Conservation (phyloP, 106 monocot species). For the Ottelia alismoides region DNA sequence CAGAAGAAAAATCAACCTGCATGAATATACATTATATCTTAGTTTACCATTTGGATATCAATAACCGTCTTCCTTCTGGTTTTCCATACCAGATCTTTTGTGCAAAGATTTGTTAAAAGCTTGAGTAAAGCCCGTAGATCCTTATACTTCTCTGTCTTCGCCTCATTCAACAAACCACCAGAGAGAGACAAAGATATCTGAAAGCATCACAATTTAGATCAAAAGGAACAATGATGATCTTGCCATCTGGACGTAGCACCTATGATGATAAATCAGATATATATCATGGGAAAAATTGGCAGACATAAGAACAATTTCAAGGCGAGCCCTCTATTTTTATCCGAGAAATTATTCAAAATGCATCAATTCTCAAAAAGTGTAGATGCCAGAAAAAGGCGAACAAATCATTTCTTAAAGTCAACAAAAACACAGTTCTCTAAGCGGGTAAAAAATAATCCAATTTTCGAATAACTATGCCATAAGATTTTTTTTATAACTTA, state of each 20-base stretch:
- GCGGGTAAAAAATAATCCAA: too few species aligned
- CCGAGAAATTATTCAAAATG: too few species aligned
- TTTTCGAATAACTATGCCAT: too few species aligned
- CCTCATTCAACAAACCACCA: constrained; percentile 52
- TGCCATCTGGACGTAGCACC: not conserved
- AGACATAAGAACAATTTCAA: not conserved
- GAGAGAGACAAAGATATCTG: constrained; percentile 72
- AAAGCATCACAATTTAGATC: constrained; percentile 1
- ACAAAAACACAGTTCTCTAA: too few species aligned
- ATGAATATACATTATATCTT: constrained; percentile 8
- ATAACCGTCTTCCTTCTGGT: not conserved
- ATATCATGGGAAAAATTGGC: too few species aligned
- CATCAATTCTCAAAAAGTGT: too few species aligned
- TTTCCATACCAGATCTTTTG: constrained; percentile 76
- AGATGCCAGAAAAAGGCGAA: too few species aligned
- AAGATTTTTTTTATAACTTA: too few species aligned
- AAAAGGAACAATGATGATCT: not conserved
- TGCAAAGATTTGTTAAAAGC: constrained; percentile 85
- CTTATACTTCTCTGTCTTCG: constrained; percentile 82
- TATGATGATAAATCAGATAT: too few species aligned
- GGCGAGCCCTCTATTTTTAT: too few species aligned
- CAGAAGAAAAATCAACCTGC: constrained; percentile 82
- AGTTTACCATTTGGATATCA: not conserved
- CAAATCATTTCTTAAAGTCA: too few species aligned
- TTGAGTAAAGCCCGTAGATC: constrained; percentile 92